These are phyloP conservation scores for Podaxis rugospora DNA, from an alignment of 768 basidiomycete genomes.

Conservation along the genomic window DNA sequence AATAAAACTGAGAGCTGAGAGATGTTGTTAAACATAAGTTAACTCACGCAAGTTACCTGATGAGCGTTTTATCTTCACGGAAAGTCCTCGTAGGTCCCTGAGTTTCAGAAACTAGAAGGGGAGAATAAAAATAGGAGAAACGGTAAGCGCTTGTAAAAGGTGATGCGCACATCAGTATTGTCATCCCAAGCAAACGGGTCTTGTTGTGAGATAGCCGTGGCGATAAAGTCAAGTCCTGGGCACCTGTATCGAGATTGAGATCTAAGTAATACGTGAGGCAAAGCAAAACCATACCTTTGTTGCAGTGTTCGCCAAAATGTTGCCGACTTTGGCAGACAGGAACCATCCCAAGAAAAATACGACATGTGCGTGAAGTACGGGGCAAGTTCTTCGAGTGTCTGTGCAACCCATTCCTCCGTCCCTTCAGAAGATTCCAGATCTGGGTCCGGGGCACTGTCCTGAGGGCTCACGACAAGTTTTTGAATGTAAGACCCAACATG, in stretches of 20 bases:
- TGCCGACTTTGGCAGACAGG: background rate
- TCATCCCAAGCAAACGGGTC: constrained; percentile 4
- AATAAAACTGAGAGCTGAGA: background rate
- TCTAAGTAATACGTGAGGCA: background rate
- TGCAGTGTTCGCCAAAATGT: constrained; percentile 4
- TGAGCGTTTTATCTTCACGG: background rate
- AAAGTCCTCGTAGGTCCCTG: background rate
- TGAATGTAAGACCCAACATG: background rate
- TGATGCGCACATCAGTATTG: background rate
- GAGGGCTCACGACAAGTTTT: background rate
- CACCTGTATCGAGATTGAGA: background rate
- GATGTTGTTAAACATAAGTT: background rate
- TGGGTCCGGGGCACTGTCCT: background rate
- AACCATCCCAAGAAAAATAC: constrained; percentile 4
- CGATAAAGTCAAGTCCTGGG: background rate
- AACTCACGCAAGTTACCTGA: background rate
- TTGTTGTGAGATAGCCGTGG: background rate
- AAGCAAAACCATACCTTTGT: background rate
- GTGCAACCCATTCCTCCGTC: background rate
- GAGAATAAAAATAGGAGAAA: background rate
- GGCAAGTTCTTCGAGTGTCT: background rate
- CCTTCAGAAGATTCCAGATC: background rate
- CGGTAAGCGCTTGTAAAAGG: background rate
- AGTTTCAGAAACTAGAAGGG: background rate
- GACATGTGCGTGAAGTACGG: background rate